Evolutionary conservation across 441 rosid genomes (phyloP), one percentile per base, ranked within the genome.

Genomic region (Capsella rubella): DNA sequence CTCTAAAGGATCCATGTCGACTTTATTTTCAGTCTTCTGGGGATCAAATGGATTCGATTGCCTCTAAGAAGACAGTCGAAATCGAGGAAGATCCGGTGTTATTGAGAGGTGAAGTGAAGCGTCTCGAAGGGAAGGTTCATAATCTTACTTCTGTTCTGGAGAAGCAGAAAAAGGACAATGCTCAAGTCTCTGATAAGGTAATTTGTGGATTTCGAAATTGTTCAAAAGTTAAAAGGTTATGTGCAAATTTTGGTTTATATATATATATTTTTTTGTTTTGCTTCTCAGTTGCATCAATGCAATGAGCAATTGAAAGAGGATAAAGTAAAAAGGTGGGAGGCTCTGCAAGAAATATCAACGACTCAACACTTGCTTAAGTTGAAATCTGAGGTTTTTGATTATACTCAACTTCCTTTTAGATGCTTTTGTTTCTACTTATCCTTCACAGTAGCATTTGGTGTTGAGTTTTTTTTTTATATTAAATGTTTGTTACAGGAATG

Each of bases 11-110:
- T 67, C 94, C 72, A 25, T 71, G 74, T 11, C 85, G 97, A 51
- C 90, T 95, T 53, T 95, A 90, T 75, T 95, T 92, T 50, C 99
- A 95, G 65, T 92, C 97, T 4, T 47, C 86, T 3, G 99, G 89
- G 56, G 86, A 88, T 16, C 85, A 78, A 35, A 73, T 57, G 35
- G 92, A 87, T 27, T 45, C 79, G 11, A 7, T 6, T 13, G 43
- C 31, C 31, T 64, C 87, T 2, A 82, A 65, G 73, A 80, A 84
- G 67, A 59, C 25, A 25, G 64, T 10, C 14, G 85, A 58, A 43
- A 13, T 74, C 8, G 82, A 79, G 51, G 86, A 85, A 35, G 94
- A 90, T 83, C 81, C 88, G 0, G 86, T 64, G 40, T 67, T 81
- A 37, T 70, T 92, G 80, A 84, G 86, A 0, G 73, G 72, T 1